phyloP scores from a whole-genome alignment of 805 yeast genomes.

The Cyberlindnera maclurae region DNA sequence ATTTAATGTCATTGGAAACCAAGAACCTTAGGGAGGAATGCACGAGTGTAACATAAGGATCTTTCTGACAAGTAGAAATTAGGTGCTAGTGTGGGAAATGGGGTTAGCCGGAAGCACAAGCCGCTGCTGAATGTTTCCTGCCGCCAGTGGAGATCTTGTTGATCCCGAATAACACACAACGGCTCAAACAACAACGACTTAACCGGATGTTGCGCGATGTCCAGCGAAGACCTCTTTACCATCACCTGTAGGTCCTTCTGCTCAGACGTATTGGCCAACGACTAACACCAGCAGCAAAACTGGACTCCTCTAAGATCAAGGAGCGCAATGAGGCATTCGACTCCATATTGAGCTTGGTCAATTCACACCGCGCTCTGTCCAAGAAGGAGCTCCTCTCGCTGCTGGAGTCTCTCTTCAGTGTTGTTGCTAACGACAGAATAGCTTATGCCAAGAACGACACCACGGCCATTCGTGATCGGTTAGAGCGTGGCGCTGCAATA shows the following conservation, averaged over 20 bases:
- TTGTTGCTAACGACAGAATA: slow-evolving; percentile 31
- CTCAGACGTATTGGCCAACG: background rate
- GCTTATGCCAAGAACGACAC: slow-evolving; percentile 23
- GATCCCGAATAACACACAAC: no score
- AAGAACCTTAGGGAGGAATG: slow-evolving; percentile 15
- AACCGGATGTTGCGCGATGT: slow-evolving; percentile 1
- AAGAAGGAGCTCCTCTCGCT: slow-evolving; percentile 19
- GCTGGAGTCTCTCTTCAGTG: slow-evolving; percentile 24
- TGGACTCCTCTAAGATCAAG: slow-evolving; percentile 44
- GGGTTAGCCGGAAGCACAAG: no score
- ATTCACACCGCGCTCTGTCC: slow-evolving; percentile 19
- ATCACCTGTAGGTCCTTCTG: slow-evolving; percentile 5
- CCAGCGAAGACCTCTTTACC: slow-evolving; percentile 7
- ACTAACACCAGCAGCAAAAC: slow-evolving; percentile 16
- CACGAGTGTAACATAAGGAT: slow-evolving; percentile 19
- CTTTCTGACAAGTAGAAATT: no score
- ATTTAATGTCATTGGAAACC: slow-evolving; percentile 24
- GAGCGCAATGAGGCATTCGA: slow-evolving; percentile 48
- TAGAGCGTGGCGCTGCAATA: slow-evolving; percentile 27
- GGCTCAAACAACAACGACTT: background rate
- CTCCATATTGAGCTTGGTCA: slow-evolving; percentile 27
- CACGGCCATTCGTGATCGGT: slow-evolving; percentile 24
- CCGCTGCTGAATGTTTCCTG: no score
- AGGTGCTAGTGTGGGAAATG: no score
- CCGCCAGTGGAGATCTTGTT: no score